A percentile compares a stretch with the other conserved stretches of the same genome.
Evolutionary conservation across 345 rosid genomes (phyloP).

Genomic region (Turnera subulata): DNA sequence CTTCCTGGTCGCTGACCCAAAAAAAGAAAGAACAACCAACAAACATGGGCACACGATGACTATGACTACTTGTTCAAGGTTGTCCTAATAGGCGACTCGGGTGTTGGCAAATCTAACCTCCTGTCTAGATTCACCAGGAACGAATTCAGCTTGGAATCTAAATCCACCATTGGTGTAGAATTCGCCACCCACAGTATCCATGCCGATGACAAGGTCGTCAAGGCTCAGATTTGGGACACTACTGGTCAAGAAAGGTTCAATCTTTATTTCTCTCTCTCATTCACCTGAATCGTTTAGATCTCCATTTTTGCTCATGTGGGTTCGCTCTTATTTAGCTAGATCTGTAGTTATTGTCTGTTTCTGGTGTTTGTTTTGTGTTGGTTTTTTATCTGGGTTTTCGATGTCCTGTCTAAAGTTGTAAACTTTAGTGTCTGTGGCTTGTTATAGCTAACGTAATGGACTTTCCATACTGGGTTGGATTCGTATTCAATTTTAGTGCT

Average conservation of each 20-base stretch:
- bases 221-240: constrained; percentile 32
- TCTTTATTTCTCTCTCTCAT: neutral
- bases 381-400: neutral
- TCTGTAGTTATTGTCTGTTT: constrained; percentile 1
- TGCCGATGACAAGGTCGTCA: constrained; percentile 24
- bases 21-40: no score
- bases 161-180: constrained; percentile 29
- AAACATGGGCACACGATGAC: constrained; percentile 24
- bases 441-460: neutral
- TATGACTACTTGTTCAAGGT: constrained; percentile 25
- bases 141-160: constrained; percentile 27
- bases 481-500: neutral
- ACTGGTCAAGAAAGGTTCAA: constrained; percentile 24
- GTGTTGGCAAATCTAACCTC: constrained; percentile 28
- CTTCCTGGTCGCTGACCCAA: no score
- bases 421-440: neutral
- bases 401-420: neutral
- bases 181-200: constrained; percentile 28
- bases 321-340: neutral
- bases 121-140: constrained; percentile 25
- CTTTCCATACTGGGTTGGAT: neutral
- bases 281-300: neutral
- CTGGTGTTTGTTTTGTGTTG: neutral
- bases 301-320: neutral
- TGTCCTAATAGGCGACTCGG: constrained; percentile 25